Percentiles rank a stretch among this genome's conserved stretches.
These are phyloP conservation scores for Chlamydomonas sphaeroides DNA, from an alignment of 139 green algal genomes.

Conservation along the genomic window DNA sequence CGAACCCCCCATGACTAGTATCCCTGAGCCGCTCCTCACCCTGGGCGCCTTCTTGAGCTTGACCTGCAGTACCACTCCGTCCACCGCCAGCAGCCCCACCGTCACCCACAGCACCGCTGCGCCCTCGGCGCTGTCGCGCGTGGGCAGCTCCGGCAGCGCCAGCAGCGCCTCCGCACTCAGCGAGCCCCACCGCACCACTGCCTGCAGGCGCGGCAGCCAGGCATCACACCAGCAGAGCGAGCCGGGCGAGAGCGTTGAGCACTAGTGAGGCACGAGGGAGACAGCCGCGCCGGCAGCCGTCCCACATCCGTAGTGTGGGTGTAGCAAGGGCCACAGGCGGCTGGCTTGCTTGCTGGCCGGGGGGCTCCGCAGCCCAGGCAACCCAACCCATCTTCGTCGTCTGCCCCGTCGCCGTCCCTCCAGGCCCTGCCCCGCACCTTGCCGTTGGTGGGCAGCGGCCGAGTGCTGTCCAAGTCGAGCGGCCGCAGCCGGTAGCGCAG, in stretches of 20 bases:
- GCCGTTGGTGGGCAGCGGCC: slow-evolving; percentile 36
- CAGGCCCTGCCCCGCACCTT: slow-evolving; percentile 28
- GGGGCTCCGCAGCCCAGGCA: too few species aligned
- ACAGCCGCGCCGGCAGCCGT: too few species aligned
- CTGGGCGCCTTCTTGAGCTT: slow-evolving; percentile 30
- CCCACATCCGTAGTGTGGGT: too few species aligned
- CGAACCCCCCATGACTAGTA: background rate
- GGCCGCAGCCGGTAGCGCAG: slow-evolving; percentile 46
- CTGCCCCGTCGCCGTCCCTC: too few species aligned
- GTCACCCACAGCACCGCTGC: slow-evolving; percentile 66
- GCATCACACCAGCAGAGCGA: too few species aligned
- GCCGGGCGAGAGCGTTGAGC: too few species aligned
- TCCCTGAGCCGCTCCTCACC: too few species aligned
- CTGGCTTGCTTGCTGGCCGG: too few species aligned
- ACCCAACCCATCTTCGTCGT: too few species aligned
- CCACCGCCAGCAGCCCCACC: slow-evolving; percentile 65
- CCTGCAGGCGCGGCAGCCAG: too few species aligned
- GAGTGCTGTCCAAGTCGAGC: slow-evolving; percentile 11
- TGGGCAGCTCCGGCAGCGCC: slow-evolving; percentile 59
- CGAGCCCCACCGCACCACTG: slow-evolving; percentile 19
- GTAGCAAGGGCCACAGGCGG: too few species aligned
- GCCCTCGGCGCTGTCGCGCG: slow-evolving; percentile 38
- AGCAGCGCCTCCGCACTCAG: slow-evolving; percentile 60
- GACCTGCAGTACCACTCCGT: slow-evolving; percentile 60
- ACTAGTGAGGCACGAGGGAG: too few species aligned